Evolutionary conservation across 495 filamentous ascomycete genomes (phyloP).

Genomic region (Penicillium salamii): DNA sequence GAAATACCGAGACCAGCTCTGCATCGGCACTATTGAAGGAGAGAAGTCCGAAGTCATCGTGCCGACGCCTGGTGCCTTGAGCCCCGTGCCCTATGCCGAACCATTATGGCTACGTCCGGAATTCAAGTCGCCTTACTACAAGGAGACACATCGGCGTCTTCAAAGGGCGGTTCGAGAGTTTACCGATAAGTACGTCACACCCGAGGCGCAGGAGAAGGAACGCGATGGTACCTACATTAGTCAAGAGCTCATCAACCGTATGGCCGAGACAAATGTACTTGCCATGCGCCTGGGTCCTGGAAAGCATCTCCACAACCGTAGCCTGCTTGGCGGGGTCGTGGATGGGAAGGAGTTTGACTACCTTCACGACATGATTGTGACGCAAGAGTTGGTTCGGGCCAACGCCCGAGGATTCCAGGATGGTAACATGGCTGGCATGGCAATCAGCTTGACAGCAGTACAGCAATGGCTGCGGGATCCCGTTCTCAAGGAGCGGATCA

Average conservation of each 20-base stretch:
- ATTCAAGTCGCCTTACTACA: conserved; percentile 83
- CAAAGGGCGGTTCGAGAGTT: conserved; percentile 73
- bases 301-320: conserved; percentile 71
- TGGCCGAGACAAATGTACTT: conserved; percentile 70
- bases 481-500: conserved; percentile 61
- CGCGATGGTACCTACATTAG: conserved; percentile 69
- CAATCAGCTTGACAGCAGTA: conserved; percentile 77
- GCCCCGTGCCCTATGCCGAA: conserved; percentile 76
- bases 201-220: conserved; percentile 79
- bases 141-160: conserved; percentile 67
- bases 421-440: conserved; percentile 72
- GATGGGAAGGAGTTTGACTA: conserved; percentile 83
- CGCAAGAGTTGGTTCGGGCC: conserved; percentile 68
- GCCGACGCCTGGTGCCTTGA: conserved; percentile 68
- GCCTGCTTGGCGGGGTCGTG: conserved; percentile 65
- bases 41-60: conserved; percentile 73
- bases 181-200: conserved; percentile 64
- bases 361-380: conserved; percentile 76
- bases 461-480: conserved; percentile 73
- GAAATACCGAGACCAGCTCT: conserved; percentile 68
- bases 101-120: conserved; percentile 74
- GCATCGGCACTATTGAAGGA: conserved; percentile 69
- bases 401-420: conserved; percentile 67
- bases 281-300: conserved; percentile 85
- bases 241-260: conserved; percentile 73